Percentiles rank a stretch among this genome's conserved stretches.
Conservation (phyloP, 192 early-diverging fungal species). For the Backusella psychrophila region DNA sequence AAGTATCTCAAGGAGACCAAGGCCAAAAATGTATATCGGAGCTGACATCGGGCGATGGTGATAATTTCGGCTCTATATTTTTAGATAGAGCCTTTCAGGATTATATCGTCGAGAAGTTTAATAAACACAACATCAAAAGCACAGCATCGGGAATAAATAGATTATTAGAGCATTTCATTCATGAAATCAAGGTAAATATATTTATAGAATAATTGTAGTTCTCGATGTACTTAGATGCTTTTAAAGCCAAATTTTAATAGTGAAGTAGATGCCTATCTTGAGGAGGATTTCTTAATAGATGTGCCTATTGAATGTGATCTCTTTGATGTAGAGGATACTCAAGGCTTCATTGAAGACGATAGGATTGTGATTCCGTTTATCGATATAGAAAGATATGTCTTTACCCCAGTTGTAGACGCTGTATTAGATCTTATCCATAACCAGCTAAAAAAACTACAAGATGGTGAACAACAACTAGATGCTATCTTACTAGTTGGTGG, state of each 20-base stretch:
- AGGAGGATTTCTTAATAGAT: slow-evolving; percentile 42
- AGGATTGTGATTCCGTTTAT: slow-evolving; percentile 38
- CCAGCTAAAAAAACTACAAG: slow-evolving; percentile 39
- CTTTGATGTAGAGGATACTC: slow-evolving; percentile 36
- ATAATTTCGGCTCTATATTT: slow-evolving; percentile 44
- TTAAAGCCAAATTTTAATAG: slow-evolving; percentile 46
- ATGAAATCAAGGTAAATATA: slow-evolving; percentile 36
- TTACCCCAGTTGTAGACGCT: slow-evolving; percentile 48
- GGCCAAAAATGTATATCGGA: slow-evolving; percentile 28
- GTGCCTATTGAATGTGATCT: slow-evolving; percentile 37
- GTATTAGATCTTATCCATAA: slow-evolving; percentile 44
- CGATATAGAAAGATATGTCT: slow-evolving; percentile 45
- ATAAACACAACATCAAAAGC: slow-evolving; percentile 29
- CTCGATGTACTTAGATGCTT: neutral
- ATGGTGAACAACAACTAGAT: slow-evolving; percentile 30
- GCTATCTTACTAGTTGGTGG: slow-evolving; percentile 55
- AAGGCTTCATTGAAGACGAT: slow-evolving; percentile 44
- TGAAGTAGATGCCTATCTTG: slow-evolving; percentile 6
- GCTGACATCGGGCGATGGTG: slow-evolving; percentile 53
- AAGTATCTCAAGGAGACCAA: slow-evolving; percentile 28
- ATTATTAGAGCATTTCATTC: slow-evolving; percentile 38
- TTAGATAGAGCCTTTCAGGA: slow-evolving; percentile 39
- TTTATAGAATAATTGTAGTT: neutral
- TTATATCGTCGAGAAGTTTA: slow-evolving; percentile 33
- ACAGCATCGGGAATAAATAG: slow-evolving; percentile 23